Conservation (phyloP, 768 basidiomycete genomes). For the Sporobolomyces phaffii region DNA sequence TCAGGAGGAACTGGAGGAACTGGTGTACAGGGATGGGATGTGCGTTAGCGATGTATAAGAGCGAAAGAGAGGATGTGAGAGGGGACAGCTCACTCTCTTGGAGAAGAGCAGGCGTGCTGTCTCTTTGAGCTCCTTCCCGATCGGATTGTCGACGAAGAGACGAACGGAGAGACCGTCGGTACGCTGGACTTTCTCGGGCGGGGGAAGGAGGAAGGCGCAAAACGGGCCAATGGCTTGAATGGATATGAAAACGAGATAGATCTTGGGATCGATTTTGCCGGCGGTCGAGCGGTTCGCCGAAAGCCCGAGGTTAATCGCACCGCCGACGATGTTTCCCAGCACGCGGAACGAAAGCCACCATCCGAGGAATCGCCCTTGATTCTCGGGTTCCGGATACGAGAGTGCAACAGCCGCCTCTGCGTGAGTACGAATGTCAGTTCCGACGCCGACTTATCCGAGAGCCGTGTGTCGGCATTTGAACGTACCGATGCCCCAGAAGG, state of each 20-base stretch:
- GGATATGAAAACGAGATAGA: constrained; percentile 24
- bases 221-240: constrained; percentile 20
- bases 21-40: too few species aligned
- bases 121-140: constrained; percentile 16
- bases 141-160: constrained; percentile 10
- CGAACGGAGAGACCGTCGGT: constrained; percentile 19
- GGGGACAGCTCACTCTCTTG: constrained; percentile 11
- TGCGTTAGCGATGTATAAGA: too few species aligned
- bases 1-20: too few species aligned
- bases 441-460: too few species aligned
- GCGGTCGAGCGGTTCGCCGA: constrained; percentile 6
- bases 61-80: too few species aligned
- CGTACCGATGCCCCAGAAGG: too few species aligned
- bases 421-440: neutral
- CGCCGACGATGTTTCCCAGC: constrained; percentile 16
- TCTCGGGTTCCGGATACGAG: constrained; percentile 34
- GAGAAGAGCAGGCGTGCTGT: constrained; percentile 23
- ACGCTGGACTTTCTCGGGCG: constrained; percentile 26
- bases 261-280: constrained; percentile 14
- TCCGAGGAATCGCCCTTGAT: constrained; percentile 33
- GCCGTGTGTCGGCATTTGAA: too few species aligned
- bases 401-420: constrained; percentile 34
- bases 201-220: constrained; percentile 19
- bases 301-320: constrained; percentile 37
- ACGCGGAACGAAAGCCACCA: constrained; percentile 5